Evolutionary conservation across 805 yeast species (phyloP), one percentile per base, ranked within the genome.

Genomic region (Metschnikowia lachancei): DNA sequence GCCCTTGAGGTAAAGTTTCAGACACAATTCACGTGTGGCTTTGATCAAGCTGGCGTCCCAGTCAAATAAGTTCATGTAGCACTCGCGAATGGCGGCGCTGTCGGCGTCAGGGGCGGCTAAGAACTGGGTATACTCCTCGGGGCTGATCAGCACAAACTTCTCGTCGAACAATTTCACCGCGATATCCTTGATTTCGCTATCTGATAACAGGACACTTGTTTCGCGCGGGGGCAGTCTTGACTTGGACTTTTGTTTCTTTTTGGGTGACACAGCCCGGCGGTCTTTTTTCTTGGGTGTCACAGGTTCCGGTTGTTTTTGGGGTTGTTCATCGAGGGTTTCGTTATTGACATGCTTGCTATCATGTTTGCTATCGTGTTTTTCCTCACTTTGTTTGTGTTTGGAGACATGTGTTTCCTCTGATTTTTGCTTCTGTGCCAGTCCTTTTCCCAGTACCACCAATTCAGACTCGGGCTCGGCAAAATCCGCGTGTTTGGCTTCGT

Each of bases 1-100:
- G 6, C 92, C 96, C 58, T 81, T 80, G 56, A 89, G 74, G 64
- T 83, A 85, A n/a, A 88, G 60, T 53, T 74, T 78, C 32, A 76
- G 74, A 54, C 95, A 87, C 28, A 88, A 67, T 37, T 64, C 63
- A 28, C 89, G 68, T 14, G 89, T 72, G 1, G 89, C 71, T 2
- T 64, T 62, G 35, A 87, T 66, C 38, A 88, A 65, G 46, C 79
- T 77, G n/a, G 69, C 56, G 39, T 74, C 75, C 66, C 77, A 73
- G 40, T 65, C 53, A 59, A 77, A 78, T 29, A 70, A 56, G 45
- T 70, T 66, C 80, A 78, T 72, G 56, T 76, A 78, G 46, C 67
- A 56, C 38, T 62, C 61, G 44, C 81, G 60, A 26, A 76, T 66
- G 17, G 62, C 57, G 20, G 62, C 60, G 29, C 71, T 64, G 39